Percentiles rank a stretch among this genome's conserved stretches.
Evolutionary conservation across 2,329 filamentous ascomycete genomes (phyloP).

Genomic region (Corinectria fuckeliana): DNA sequence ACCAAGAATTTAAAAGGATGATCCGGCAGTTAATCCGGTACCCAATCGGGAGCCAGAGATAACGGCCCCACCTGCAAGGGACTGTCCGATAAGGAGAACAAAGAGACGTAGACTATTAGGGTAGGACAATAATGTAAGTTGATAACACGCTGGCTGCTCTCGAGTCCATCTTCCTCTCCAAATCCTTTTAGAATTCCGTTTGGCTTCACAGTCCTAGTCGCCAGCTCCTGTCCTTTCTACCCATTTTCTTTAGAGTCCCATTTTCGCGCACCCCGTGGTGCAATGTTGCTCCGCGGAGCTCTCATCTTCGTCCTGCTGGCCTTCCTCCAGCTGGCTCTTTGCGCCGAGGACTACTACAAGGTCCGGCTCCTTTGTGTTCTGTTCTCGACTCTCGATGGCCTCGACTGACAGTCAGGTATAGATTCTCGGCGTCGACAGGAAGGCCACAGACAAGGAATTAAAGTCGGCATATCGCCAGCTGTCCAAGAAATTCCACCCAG

Average conservation of each 20-base stretch:
- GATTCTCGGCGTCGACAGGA: slow-evolving; percentile 80
- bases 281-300: slow-evolving; percentile 60
- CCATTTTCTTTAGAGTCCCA: slow-evolving; percentile 1
- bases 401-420: slow-evolving; percentile 45
- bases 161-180: slow-evolving; percentile 12
- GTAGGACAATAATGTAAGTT: too few relatives aligned
- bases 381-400: neutral
- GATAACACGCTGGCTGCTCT: slow-evolving; percentile 46
- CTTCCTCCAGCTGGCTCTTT: slow-evolving; percentile 60
- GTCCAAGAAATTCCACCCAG: slow-evolving; percentile 95
- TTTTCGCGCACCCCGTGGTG: slow-evolving; percentile 31
- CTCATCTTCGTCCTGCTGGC: slow-evolving; percentile 59
- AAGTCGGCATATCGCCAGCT: slow-evolving; percentile 92
- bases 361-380: slow-evolving; percentile 48
- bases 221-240: slow-evolving; percentile 1
- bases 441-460: slow-evolving; percentile 84
- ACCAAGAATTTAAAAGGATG: slow-evolving; percentile 24
- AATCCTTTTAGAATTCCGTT: slow-evolving; percentile 1
- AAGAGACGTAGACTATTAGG: too few relatives aligned
- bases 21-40: slow-evolving; percentile 28
- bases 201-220: slow-evolving; percentile 10
- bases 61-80: slow-evolving; percentile 25
- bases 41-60: slow-evolving; percentile 35
- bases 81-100: slow-evolving; percentile 30
- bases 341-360: slow-evolving; percentile 81